Evolutionary conservation across 768 basidiomycete species (phyloP), one percentile per base, ranked within the genome.

Genomic region (Russula vinacea): DNA sequence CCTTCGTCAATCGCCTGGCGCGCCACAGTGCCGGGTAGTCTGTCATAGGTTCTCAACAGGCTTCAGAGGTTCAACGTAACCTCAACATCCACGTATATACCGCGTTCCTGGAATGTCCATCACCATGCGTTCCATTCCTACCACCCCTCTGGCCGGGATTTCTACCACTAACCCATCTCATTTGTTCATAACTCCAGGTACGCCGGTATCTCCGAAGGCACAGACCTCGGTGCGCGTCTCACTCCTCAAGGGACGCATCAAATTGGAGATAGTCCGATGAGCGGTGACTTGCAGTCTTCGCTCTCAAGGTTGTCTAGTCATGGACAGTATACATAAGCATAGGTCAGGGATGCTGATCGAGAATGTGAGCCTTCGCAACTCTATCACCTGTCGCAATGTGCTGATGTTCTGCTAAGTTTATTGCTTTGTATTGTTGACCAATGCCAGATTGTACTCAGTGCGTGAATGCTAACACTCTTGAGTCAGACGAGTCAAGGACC

Each of bases 281-380:
- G 78, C n/a, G 33, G 69, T 58, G 89, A 90, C 49, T 76, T 92
- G 52, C 85, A 85, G 68, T 86, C 89, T 0, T 90, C 90, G 17
- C 74, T 92, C 64, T 89, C 90, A 32, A 80, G 90, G 39, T 73
- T 90, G 44, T 80, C 84, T 22, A 74, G 78, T 56, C 81, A 84
- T 17, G 74, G 79, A 49, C 81, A 84, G 62, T 91, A 84, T 66
- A 50, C 85, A 92, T 57, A 96, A 96, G 77, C 94, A 95, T 78
- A 96, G 95, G 78, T 84, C 14, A 92, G 92, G 44, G 92, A 97
- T 70, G 83, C 93, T 71, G 93, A 96, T 74, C 86, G 94, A 70
- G 87, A 92, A 81, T 94, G 83, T 87, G 73, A 71, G 79, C 72
- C 39, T 50, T 51, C 11, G 29, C 24, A 24, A 29, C 60, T 22